Percentiles rank a stretch among this genome's conserved stretches.
These are phyloP conservation scores for Wickerhamomyces bovis DNA, from an alignment of 805 yeast genomes.

Conservation along the genomic window DNA sequence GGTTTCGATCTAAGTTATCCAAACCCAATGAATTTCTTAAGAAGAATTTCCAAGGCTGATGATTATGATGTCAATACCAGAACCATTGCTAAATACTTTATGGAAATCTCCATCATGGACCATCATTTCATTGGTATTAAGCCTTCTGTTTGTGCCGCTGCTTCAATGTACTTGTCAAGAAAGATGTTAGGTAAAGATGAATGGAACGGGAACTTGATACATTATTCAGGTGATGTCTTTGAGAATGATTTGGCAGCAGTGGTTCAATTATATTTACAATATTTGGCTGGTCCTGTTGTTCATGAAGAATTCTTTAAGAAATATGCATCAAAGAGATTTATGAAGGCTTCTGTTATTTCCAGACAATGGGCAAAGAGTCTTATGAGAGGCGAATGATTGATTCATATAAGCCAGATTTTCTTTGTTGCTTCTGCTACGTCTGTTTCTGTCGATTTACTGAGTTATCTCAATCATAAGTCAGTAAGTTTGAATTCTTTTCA, in stretches of 20 bases:
- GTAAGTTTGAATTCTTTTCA: background rate
- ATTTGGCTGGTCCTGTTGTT: slow-evolving; percentile 69
- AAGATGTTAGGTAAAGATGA: slow-evolving; percentile 62
- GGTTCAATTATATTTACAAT: slow-evolving; percentile 68
- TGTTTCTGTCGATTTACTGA: too few species aligned
- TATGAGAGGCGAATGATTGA: slow-evolving; percentile 11
- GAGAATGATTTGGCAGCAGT: slow-evolving; percentile 68
- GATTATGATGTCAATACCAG: slow-evolving; percentile 87
- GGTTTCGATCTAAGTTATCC: slow-evolving; percentile 80
- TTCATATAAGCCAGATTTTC: too few species aligned
- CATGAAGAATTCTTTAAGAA: slow-evolving; percentile 93
- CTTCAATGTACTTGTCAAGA: slow-evolving; percentile 83
- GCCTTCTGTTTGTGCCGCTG: slow-evolving; percentile 84
- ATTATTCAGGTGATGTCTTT: slow-evolving; percentile 86
- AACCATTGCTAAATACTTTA: slow-evolving; percentile 80
- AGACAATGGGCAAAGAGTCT: slow-evolving; percentile 75
- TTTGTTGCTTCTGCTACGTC: too few species aligned
- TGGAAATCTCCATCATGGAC: slow-evolving; percentile 78
- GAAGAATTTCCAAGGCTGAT: slow-evolving; percentile 91
- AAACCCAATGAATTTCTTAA: slow-evolving; percentile 86
- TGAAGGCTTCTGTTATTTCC: slow-evolving; percentile 78
- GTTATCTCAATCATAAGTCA: too few species aligned
- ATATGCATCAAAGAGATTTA: slow-evolving; percentile 81
- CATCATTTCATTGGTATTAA: slow-evolving; percentile 68
- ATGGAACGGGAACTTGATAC: slow-evolving; percentile 85